phyloP scores from a whole-genome alignment of 2,329 filamentous ascomycete species.

The Fusarium floridanum region DNA sequence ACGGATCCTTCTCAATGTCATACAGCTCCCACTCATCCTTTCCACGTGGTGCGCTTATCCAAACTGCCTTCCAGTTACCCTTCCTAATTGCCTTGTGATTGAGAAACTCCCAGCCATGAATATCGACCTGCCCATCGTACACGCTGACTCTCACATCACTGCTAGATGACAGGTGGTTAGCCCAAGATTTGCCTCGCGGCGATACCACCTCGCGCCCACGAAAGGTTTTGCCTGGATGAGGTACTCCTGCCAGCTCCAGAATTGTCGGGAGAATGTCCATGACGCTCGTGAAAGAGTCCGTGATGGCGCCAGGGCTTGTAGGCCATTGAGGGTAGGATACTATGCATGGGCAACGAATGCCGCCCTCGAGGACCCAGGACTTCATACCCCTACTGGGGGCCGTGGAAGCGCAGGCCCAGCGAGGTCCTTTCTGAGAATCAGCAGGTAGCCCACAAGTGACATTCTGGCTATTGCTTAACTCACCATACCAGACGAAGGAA shows the following conservation, averaged over 20 bases:
- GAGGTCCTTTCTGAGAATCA: background rate
- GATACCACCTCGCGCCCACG: constrained; percentile 60
- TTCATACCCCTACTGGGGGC: constrained; percentile 60
- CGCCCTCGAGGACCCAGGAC: constrained; percentile 14
- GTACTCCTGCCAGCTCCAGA: constrained; percentile 59
- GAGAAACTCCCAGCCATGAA: constrained; percentile 68
- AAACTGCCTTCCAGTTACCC: constrained; percentile 68
- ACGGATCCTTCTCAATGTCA: constrained; percentile 14
- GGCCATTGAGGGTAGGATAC: constrained; percentile 47
- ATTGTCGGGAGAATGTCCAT: constrained; percentile 64
- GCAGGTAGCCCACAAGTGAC: background rate
- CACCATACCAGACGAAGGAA: background rate
- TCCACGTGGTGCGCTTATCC: constrained; percentile 53
- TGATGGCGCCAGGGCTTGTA: constrained; percentile 49
- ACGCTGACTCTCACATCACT: constrained; percentile 54
- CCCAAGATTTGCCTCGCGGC: constrained; percentile 57
- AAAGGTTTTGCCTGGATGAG: constrained; percentile 52
- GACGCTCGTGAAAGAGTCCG: constrained; percentile 51
- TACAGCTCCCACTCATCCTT: constrained; percentile 27
- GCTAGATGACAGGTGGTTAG: background rate
- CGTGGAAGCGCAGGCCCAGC: constrained; percentile 60
- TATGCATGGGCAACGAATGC: constrained; percentile 17
- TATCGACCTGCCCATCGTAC: constrained; percentile 59
- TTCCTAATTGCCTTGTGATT: constrained; percentile 65
- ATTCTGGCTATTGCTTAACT: background rate